Evolutionary conservation across 129 eudicot species (phyloP).

Genomic region (Helianthus tuberosus): DNA sequence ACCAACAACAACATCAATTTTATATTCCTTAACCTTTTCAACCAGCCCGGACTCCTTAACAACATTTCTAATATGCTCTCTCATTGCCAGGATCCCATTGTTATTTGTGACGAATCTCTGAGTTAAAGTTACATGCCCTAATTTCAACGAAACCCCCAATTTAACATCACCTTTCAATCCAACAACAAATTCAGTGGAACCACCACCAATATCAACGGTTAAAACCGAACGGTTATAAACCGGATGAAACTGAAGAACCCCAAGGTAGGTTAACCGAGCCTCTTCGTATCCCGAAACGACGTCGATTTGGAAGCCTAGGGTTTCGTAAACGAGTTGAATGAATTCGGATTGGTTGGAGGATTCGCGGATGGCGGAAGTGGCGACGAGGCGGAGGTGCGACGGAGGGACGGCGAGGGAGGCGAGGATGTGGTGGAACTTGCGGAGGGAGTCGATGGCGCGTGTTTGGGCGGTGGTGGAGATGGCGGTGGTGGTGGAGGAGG

Average conservation of each 20-base stretch:
- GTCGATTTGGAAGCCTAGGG: conserved; percentile 53
- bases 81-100: conserved; percentile 41
- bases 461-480: conserved; percentile 46
- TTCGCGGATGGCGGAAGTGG: conserved; percentile 88
- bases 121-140: conserved; percentile 77
- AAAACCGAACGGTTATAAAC: conserved; percentile 46
- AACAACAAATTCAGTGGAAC: conserved; percentile 77
- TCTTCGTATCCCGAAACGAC: conserved; percentile 69
- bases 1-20: conserved; percentile 65
- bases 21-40: conserved; percentile 44
- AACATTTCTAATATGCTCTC: conserved; percentile 45
- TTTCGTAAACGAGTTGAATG: conserved; percentile 31
- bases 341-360: conserved; percentile 56
- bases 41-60: conserved; percentile 50
- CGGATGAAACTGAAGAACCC: conserved; percentile 64
- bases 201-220: conserved; percentile 81
- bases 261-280: conserved; percentile 68
- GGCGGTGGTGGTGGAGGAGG: conserved; percentile 43
- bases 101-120: conserved; percentile 34
- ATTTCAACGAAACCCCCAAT: conserved; percentile 49
- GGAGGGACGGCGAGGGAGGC: conserved; percentile 46
- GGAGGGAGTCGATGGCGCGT: conserved; percentile 59
- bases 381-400: conserved; percentile 65
- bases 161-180: conserved; percentile 51
- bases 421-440: conserved; percentile 47